phyloP scores from a whole-genome alignment of 345 rosid species.

The Lepidium africanum region DNA sequence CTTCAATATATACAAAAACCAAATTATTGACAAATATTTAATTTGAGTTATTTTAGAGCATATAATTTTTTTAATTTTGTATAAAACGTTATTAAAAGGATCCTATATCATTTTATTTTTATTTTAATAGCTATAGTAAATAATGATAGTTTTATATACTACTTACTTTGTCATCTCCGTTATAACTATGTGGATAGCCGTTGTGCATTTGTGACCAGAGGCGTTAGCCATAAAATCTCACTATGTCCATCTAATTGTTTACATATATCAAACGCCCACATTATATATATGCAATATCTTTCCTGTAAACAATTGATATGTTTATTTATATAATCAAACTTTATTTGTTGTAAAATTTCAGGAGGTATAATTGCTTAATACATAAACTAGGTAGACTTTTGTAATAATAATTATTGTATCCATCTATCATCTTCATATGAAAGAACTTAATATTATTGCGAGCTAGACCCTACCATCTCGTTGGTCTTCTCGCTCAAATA shows the following conservation, averaged over 20 bases:
- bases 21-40: too few relatives aligned
- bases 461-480: slow-evolving; percentile 25
- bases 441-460: background rate
- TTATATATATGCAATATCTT: background rate
- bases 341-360: background rate
- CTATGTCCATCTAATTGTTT: background rate
- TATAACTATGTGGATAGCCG: background rate
- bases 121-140: too few relatives aligned
- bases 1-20: too few relatives aligned
- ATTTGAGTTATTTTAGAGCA: too few relatives aligned
- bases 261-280: background rate
- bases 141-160: too few relatives aligned
- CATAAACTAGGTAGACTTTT: slow-evolving; percentile 18
- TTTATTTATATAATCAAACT: background rate
- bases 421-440: slow-evolving; percentile 5
- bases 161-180: background rate
- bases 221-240: background rate
- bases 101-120: too few relatives aligned
- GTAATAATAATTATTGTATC: background rate
- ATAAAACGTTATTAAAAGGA: too few relatives aligned
- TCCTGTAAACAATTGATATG: background rate
- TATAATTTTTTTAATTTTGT: too few relatives aligned
- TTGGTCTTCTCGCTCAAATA: slow-evolving; percentile 11
- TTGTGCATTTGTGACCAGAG: background rate
- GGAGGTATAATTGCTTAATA: background rate